Conservation (phyloP, 331 rosid genomes). For the Pyrus hybrid region DNA sequence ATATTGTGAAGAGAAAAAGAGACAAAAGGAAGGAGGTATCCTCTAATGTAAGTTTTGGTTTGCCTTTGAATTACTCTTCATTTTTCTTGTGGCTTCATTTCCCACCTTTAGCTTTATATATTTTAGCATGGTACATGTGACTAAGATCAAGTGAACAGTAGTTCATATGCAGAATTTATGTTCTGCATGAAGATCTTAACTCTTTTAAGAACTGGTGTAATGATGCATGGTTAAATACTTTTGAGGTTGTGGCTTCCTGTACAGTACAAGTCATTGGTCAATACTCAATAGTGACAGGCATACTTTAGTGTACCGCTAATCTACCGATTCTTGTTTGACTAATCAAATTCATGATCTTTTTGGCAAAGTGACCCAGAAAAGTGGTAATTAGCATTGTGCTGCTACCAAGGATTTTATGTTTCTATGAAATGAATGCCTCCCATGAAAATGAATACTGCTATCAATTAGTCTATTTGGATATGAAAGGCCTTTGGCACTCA, state of each 20-base stretch:
- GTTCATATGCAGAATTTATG: neutral
- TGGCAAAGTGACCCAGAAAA: neutral
- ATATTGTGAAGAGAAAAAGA: conserved; percentile 86
- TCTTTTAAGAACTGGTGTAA: neutral
- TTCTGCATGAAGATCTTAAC: neutral
- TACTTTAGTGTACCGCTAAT: neutral
- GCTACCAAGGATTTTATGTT: neutral
- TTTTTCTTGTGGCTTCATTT: neutral
- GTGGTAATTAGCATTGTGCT: neutral
- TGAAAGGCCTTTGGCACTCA: neutral
- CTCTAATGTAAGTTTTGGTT: neutral
- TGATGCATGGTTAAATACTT: neutral
- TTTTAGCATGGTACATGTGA: neutral
- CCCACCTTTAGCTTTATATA: neutral
- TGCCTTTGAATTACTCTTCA: neutral
- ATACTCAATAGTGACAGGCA: neutral
- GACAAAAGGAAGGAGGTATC: conserved; percentile 81
- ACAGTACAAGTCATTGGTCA: neutral
- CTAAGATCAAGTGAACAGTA: too few species aligned
- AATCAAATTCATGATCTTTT: neutral
- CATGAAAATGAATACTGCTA: neutral
- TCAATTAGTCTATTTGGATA: neutral
- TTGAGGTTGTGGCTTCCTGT: neutral
- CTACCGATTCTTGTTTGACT: neutral
- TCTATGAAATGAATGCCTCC: neutral